Evolutionary conservation across 805 yeast species (phyloP).

Genomic region (Ogataea trehaloabstinens): DNA sequence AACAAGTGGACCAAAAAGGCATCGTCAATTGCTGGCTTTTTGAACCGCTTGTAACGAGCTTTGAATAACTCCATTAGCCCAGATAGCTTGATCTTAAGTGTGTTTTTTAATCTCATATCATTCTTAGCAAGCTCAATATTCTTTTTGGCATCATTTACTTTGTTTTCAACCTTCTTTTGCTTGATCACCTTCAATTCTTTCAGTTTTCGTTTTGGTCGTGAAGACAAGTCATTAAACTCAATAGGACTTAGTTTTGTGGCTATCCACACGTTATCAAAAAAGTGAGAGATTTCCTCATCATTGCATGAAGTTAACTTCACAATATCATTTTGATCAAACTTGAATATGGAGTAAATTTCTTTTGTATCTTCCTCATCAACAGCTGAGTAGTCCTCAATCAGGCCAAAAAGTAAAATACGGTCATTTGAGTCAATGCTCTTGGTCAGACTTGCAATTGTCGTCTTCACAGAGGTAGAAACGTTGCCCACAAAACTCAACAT

Average conservation of each 20-base stretch:
- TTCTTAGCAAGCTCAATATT: constrained; percentile 40
- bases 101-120: constrained; percentile 82
- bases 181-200: constrained; percentile 35
- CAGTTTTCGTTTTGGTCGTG: constrained; percentile 50
- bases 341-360: constrained; percentile 57
- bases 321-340: constrained; percentile 50
- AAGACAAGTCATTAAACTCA: constrained; percentile 64
- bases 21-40: constrained; percentile 88
- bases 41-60: constrained; percentile 81
- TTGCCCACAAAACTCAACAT: constrained; percentile 73
- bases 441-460: constrained; percentile 69
- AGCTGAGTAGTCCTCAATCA: constrained; percentile 45
- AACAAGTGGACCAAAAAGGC: constrained; percentile 69
- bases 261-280: constrained; percentile 50
- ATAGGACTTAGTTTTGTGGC: constrained; percentile 67
- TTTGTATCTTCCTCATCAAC: constrained; percentile 30
- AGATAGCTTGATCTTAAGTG: constrained; percentile 79
- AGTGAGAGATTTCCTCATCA: constrained; percentile 47
- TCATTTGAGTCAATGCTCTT: constrained; percentile 70
- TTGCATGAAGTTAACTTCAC: constrained; percentile 41
- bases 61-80: constrained; percentile 89
- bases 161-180: constrained; percentile 5
- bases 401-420: constrained; percentile 68
- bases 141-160: constrained; percentile 24
- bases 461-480: constrained; percentile 64